These are phyloP conservation scores for Trichoderma gracile DNA, from an alignment of 2,329 filamentous ascomycete genomes.

Conservation along the genomic window DNA sequence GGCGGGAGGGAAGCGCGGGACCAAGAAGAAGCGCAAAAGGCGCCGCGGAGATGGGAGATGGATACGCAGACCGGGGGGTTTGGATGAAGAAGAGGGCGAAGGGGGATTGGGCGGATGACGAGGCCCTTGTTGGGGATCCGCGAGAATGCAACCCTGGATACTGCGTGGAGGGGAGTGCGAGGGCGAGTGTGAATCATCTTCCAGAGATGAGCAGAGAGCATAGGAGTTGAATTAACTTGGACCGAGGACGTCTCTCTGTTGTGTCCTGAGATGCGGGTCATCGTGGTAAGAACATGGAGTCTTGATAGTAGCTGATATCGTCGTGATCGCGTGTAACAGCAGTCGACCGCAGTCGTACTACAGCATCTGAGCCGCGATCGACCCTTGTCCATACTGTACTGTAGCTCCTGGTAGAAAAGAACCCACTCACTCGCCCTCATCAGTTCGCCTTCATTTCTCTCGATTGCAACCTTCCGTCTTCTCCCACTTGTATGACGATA, in stretches of 20 bases:
- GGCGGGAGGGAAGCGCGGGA: constrained; percentile 14
- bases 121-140: constrained; percentile 2
- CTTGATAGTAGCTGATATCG: too few species aligned
- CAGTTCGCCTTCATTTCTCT: not conserved
- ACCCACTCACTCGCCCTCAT: not conserved
- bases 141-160: constrained; percentile 21
- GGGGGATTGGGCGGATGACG: not conserved
- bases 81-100: too few species aligned
- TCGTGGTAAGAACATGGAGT: too few species aligned
- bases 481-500: not conserved
- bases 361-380: too few species aligned
- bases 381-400: not conserved
- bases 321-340: too few species aligned
- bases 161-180: too few species aligned
- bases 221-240: too few species aligned
- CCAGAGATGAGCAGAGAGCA: too few species aligned
- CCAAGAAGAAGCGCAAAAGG: constrained; percentile 4
- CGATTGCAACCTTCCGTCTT: not conserved
- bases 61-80: not conserved
- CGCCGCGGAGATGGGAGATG: constrained; percentile 11
- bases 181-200: too few species aligned
- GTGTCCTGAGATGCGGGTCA: too few species aligned
- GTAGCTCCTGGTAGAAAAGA: not conserved
- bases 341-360: too few species aligned
- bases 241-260: too few species aligned